Evolutionary conservation across 495 filamentous ascomycete species (phyloP).

Genomic region (Xylaria flabelliformis): DNA sequence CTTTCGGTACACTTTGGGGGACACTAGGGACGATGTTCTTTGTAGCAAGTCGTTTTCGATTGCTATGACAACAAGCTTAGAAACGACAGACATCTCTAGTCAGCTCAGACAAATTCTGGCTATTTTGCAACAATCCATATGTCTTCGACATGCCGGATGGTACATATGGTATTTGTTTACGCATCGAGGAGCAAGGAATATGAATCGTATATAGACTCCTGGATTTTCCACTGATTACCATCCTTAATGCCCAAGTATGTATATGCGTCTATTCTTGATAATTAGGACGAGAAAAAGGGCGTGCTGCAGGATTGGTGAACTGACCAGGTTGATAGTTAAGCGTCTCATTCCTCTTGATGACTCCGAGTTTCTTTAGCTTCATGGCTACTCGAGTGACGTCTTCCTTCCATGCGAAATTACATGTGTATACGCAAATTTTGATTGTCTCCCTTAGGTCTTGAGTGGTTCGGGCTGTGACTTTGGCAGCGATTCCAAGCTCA

Average conservation of each 20-base stretch:
- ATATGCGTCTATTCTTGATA: constrained; percentile 64
- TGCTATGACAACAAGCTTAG: not conserved
- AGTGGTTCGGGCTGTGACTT: constrained; percentile 63
- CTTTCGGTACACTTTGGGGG: not conserved
- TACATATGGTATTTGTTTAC: constrained; percentile 15
- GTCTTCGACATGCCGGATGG: not conserved
- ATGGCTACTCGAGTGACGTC: constrained; percentile 72
- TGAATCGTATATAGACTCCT: constrained; percentile 63
- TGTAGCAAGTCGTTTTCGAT: not conserved
- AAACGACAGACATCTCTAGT: constrained; percentile 5
- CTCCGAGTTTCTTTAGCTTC: constrained; percentile 62
- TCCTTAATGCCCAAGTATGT: constrained; percentile 71
- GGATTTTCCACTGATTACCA: constrained; percentile 71
- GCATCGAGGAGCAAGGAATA: constrained; percentile 38
- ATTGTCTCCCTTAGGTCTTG: constrained; percentile 43
- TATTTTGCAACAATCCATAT: not conserved
- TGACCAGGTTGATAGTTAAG: constrained; percentile 80
- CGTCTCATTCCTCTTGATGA: constrained; percentile 57
- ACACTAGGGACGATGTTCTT: not conserved
- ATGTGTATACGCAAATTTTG: constrained; percentile 79
- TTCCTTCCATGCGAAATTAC: constrained; percentile 68
- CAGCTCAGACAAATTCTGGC: not conserved
- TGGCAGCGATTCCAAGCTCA: constrained; percentile 70
- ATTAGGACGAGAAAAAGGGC: not conserved
- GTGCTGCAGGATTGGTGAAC: constrained; percentile 24